A percentile compares a stretch with the other conserved stretches of the same genome.
Conservation (phyloP, 2,329 filamentous ascomycete genomes). For the Thielaviopsis populi region DNA sequence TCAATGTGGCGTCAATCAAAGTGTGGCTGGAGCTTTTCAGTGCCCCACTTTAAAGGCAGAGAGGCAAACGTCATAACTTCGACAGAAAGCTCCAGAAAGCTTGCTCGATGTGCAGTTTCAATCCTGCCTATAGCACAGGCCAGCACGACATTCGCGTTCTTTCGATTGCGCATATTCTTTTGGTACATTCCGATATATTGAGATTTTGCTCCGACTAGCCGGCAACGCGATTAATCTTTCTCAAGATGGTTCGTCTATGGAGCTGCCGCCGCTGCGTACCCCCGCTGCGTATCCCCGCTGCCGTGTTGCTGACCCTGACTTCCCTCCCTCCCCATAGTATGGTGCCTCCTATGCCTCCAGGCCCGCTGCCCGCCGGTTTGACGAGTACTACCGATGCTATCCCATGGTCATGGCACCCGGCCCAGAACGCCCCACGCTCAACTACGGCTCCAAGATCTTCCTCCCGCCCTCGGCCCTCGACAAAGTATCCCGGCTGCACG, state of each 20-base stretch:
- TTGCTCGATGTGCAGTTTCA: too few species aligned
- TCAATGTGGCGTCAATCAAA: conserved; percentile 2
- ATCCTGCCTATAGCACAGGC: too few species aligned
- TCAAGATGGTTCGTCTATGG: conserved; percentile 6
- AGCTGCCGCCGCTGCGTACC: too few species aligned
- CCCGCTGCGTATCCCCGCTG: not conserved
- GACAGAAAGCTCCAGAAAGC: not conserved
- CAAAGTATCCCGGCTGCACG: conserved; percentile 89
- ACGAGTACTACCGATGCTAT: conserved; percentile 97
- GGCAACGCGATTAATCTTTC: not conserved
- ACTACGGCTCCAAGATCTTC: conserved; percentile 95
- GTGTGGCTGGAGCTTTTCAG: not conserved
- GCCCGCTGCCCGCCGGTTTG: conserved; percentile 59
- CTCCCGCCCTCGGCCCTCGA: conserved; percentile 92
- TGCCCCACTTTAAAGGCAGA: conserved; percentile 13
- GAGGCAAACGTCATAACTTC: conserved; percentile 14
- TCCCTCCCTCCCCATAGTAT: conserved; percentile 3
- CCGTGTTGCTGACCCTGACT: not conserved
- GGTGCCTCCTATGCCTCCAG: conserved; percentile 26
- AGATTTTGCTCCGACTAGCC: not conserved
- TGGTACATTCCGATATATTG: not conserved
- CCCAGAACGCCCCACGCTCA: conserved; percentile 73
- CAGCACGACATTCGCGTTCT: too few species aligned
- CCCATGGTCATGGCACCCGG: conserved; percentile 89
- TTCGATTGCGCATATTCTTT: not conserved